Evolutionary conservation across 176 grass and related monocot species (phyloP).

Genomic region (Carex pumila): DNA sequence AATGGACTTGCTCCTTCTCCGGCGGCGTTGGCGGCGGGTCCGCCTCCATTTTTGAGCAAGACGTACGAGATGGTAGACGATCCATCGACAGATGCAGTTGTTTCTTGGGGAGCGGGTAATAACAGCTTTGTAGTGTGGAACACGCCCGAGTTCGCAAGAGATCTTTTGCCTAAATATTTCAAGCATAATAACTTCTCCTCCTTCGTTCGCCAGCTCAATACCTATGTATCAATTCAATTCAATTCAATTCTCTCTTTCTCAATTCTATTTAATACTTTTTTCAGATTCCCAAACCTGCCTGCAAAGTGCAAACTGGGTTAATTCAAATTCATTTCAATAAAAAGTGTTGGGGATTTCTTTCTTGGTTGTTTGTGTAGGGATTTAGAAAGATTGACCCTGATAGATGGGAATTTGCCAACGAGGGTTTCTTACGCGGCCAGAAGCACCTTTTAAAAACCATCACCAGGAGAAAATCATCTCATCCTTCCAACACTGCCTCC

Average conservation of each 20-base stretch:
- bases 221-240: constrained; percentile 34
- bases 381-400: constrained; percentile 98
- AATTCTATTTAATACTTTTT: not conserved
- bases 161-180: constrained; percentile 93
- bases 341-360: too few species aligned
- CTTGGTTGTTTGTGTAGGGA: constrained; percentile 48
- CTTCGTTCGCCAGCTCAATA: constrained; percentile 91
- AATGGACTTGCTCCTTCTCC: constrained; percentile 16
- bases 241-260: not conserved
- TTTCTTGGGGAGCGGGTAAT: constrained; percentile 63
- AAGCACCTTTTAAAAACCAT: constrained; percentile 91
- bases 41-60: constrained; percentile 76
- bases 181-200: constrained; percentile 95
- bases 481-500: not conserved
- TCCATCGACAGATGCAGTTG: constrained; percentile 52
- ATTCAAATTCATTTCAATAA: too few species aligned
- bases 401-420: constrained; percentile 97
- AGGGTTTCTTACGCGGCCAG: constrained; percentile 83
- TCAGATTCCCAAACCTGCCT: too few species aligned
- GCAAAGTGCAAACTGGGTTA: too few species aligned
- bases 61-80: constrained; percentile 96
- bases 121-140: constrained; percentile 96
- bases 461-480: constrained; percentile 74
- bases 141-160: constrained; percentile 77
- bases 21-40: constrained; percentile 18